Base-by-base conservation (phyloP, 2,329 filamentous ascomycete species). In the Emmonsia crescens region DNA sequence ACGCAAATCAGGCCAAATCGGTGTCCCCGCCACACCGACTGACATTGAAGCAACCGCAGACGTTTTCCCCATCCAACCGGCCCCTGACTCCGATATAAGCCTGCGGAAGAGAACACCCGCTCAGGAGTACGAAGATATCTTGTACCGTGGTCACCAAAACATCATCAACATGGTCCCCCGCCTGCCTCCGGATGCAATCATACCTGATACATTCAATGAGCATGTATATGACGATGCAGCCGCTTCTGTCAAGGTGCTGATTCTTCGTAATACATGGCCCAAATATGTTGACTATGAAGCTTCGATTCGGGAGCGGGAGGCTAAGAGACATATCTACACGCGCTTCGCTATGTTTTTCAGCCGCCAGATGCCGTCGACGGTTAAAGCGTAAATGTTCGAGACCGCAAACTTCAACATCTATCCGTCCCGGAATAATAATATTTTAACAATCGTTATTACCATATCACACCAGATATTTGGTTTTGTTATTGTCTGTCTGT, bases 211-310 rank as follows among this genome's bases (percentile, higher is more conserved):
- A n/a, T 86, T 86, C 60, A 71, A 77, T 61, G 69, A 72, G 14
- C 64, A 68, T 0, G 76, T 85, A 0, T 87, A 86, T 66, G 82
- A 85, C 65, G 75, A 73, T 2, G 82, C 83, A 0, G 78, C 83
- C 65, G 72, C 69, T 4, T 79, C 78, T 62, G 80, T 86, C 72
- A 85, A 83, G 71, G 83, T 85, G 61, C 75, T 86, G 3, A 83
- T 87, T 1, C 71, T 85, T 60, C 84, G 82, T 9, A 86, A 86
- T 69, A 86, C 84, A 0, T 87, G 84, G 84, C 79, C 81, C 36
- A 83, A 82, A 68, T 85, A 81, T 66, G 77, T 83, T 42, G 60
- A 64, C 33, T 44, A 57, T 33, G 49, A 60, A 27, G 57, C 55
- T 9, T 57, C 46, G 58, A 44, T 40, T 40, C 51, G 36, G 12